Evolutionary conservation across 1,139 yeast genomes (phyloP).

Genomic region (Suhomyces maxii): DNA sequence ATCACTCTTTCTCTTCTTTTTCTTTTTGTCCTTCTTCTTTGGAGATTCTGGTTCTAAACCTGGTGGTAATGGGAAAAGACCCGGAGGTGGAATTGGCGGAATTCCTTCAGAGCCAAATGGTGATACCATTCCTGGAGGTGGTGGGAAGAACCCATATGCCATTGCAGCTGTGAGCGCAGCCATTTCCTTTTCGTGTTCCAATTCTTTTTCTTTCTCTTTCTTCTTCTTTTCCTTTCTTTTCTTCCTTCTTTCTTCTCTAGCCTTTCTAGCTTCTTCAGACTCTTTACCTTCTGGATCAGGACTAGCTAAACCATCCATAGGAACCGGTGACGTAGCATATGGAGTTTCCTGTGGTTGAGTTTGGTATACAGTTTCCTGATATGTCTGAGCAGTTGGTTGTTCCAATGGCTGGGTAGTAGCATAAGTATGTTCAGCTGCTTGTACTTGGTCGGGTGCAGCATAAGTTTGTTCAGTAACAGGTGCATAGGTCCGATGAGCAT

Average conservation of each 20-base stretch:
- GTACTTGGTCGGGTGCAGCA: neutral
- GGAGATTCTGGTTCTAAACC: conserved; percentile 13
- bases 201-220: conserved; percentile 17
- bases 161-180: conserved; percentile 21
- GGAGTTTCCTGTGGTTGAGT: conserved; percentile 6
- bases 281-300: conserved; percentile 6
- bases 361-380: neutral
- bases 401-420: neutral
- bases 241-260: conserved; percentile 18
- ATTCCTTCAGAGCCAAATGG: conserved; percentile 11
- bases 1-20: conserved; percentile 12
- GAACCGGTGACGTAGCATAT: neutral
- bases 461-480: neutral
- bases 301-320: neutral
- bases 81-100: conserved; percentile 16
- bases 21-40: conserved; percentile 17
- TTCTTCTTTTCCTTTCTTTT: conserved; percentile 22
- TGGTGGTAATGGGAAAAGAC: conserved; percentile 13
- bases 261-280: conserved; percentile 14
- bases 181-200: conserved; percentile 23
- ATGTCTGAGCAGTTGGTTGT: neutral
- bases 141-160: conserved; percentile 13
- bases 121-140: conserved; percentile 11
- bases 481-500: too few species aligned
- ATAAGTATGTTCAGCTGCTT: neutral